Evolutionary conservation across 345 rosid genomes (phyloP), one percentile per base, ranked within the genome.

Genomic region (Acer negundo): DNA sequence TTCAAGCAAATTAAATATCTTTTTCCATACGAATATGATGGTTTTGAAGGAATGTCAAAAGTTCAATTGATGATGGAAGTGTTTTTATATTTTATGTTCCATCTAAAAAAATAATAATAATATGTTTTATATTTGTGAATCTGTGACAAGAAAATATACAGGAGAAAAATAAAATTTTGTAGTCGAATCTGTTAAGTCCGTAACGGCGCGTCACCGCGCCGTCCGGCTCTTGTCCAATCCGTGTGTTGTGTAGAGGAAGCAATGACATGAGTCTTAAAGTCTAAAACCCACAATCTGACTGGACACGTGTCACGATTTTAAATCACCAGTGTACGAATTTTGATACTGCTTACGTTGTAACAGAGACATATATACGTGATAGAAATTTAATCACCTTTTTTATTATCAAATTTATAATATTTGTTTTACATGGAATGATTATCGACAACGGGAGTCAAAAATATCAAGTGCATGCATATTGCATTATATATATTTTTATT

Each of bases 131-230:
- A 22, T 40, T 61, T 59, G 6, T 35, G 38, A 35, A 6, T 4
- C 6, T 35, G 38, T 38, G 3, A 42, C 46, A 11, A 56, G 11
- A 56, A 11, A 13, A 40, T 19, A 7, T 0, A 35, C 6, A 8
- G 0, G 16, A 65, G 62, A 61, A 24, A 28, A 19, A 16, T 1
- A 16, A 56, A 46, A 46, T 17, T 67, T 10, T 51, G 0, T 20
- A 20, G 49, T 59, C 59, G 46, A 76, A 76, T 72, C 40, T 67
- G 81, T 63, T 85, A 81, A n/a, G 81, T 80, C 19, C 63, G 73
- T 77, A 80, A 87, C 87, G 86, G 73, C 80, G 84, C 47, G 74
- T 87, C 85, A 81, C 88, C 87, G 85, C 80, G 90, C 87, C 90
- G 83, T 86, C 89, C 92, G 88, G 82, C 75, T 61, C 75, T 76